phyloP scores from a whole-genome alignment of 2,329 filamentous ascomycete genomes.

The Colletotrichum sp. region DNA sequence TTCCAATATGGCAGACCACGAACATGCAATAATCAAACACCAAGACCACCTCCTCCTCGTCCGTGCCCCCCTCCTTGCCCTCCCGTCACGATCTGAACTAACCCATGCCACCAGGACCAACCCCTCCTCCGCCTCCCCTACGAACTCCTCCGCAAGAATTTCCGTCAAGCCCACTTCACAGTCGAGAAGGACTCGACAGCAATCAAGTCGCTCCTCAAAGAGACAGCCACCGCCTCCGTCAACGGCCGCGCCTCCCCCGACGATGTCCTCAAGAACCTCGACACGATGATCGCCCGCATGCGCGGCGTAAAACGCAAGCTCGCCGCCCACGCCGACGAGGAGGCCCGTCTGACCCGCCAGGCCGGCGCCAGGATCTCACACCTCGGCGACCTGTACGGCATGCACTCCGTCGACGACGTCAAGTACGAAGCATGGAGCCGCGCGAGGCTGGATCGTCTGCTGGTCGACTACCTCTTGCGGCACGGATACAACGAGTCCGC shows the following conservation, averaged over 20 bases:
- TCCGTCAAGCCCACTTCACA: slow-evolving; percentile 80
- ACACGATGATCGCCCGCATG: slow-evolving; percentile 85
- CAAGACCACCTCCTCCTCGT: slow-evolving; percentile 78
- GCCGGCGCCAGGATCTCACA: slow-evolving; percentile 79
- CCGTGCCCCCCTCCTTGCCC: slow-evolving; percentile 22
- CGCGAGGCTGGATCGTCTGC: slow-evolving; percentile 77
- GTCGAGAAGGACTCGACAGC: slow-evolving; percentile 73
- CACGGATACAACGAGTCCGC: slow-evolving; percentile 84
- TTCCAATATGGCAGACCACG: slow-evolving; percentile 60
- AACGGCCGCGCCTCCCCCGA: slow-evolving; percentile 65
- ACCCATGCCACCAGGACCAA: slow-evolving; percentile 70
- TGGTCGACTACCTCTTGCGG: slow-evolving; percentile 92
- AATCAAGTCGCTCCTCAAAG: slow-evolving; percentile 64
- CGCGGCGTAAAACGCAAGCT: slow-evolving; percentile 89
- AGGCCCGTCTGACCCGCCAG: slow-evolving; percentile 76
- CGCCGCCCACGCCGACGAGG: slow-evolving; percentile 76
- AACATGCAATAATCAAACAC: slow-evolving; percentile 72
- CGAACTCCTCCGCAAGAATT: slow-evolving; percentile 92
- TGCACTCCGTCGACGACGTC: slow-evolving; percentile 84
- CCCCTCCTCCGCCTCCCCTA: slow-evolving; percentile 90
- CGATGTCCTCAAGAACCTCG: slow-evolving; percentile 79
- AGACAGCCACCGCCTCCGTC: slow-evolving; percentile 70
- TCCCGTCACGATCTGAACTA: not conserved
- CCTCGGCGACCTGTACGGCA: slow-evolving; percentile 78
- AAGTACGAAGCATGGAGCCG: slow-evolving; percentile 93